Conservation (phyloP, 2,329 filamentous ascomycete genomes). For the Fusarium sp. region DNA sequence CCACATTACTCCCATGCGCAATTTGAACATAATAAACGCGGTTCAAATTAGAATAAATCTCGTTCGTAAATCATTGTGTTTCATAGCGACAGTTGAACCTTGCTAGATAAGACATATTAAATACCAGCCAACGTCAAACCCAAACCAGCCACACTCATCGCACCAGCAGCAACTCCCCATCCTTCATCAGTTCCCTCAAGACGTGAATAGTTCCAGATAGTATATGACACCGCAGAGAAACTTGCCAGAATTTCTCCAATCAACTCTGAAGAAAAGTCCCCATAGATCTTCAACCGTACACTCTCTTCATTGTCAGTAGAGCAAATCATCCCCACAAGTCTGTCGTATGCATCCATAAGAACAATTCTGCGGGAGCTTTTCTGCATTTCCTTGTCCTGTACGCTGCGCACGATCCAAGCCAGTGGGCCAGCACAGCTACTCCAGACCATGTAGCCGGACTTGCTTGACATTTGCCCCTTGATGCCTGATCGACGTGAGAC, state of each 20-base stretch:
- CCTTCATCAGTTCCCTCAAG: slow-evolving; percentile 4
- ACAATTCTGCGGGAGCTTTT: slow-evolving; percentile 2
- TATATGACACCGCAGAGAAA: slow-evolving; percentile 6
- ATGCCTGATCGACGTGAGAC: not conserved
- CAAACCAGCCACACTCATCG: not conserved
- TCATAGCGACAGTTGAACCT: not conserved
- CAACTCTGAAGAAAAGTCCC: not conserved
- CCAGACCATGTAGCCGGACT: slow-evolving; percentile 12
- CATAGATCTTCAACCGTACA: slow-evolving; percentile 6
- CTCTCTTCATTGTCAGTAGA: not conserved
- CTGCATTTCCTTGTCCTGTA: not conserved
- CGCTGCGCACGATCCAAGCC: slow-evolving; percentile 5
- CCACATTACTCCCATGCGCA: too few relatives aligned
- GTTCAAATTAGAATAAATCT: not conserved
- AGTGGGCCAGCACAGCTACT: slow-evolving; percentile 10
- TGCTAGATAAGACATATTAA: not conserved
- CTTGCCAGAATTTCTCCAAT: slow-evolving; percentile 5
- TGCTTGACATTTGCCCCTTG: not conserved
- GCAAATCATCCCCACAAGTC: slow-evolving; percentile 10
- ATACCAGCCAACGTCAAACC: not conserved
- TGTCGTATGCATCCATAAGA: slow-evolving; percentile 10
- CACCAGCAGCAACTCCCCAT: not conserved
- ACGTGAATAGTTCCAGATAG: slow-evolving; percentile 7
- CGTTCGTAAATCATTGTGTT: not conserved
- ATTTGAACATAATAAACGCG: too few relatives aligned